A percentile compares a stretch with the other conserved stretches of the same genome.
Evolutionary conservation across 768 basidiomycete species (phyloP).

Genomic region (Mycena kentingensis): DNA sequence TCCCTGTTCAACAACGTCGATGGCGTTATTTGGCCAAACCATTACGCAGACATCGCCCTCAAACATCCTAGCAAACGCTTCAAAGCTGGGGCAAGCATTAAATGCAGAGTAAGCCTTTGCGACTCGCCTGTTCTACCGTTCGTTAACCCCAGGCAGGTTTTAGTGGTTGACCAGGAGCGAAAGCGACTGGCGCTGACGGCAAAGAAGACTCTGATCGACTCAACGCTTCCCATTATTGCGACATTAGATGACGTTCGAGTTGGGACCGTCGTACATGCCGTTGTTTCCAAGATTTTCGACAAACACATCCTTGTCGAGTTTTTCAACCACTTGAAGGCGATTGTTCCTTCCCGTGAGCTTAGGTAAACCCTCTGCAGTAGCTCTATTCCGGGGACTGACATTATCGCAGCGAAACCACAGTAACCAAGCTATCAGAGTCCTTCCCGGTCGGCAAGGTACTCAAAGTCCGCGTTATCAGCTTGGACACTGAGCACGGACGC

Average conservation of each 20-base stretch:
- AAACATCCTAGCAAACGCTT: conserved; percentile 93
- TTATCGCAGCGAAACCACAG: conserved; percentile 60
- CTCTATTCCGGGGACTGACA: conserved; percentile 13
- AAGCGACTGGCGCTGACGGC: conserved; percentile 85
- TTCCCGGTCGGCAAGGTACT: conserved; percentile 84
- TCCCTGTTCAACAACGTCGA: conserved; percentile 86
- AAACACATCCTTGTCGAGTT: conserved; percentile 86
- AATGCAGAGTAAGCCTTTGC: conserved; percentile 68
- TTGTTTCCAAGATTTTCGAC: conserved; percentile 80
- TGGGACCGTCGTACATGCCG: conserved; percentile 77
- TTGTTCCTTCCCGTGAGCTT: conserved; percentile 78
- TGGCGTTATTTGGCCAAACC: conserved; percentile 91
- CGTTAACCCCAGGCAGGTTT: conserved; percentile 51
- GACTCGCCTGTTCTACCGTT: conserved; percentile 6
- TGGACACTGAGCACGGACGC: conserved; percentile 58
- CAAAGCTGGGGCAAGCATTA: conserved; percentile 78
- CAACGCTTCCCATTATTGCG: conserved; percentile 69
- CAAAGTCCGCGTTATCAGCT: conserved; percentile 74
- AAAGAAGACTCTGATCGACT: conserved; percentile 87
- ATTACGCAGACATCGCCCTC: conserved; percentile 92
- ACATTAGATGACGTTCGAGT: conserved; percentile 65
- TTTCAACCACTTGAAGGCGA: conserved; percentile 84
- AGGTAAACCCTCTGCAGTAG: conserved; percentile 52
- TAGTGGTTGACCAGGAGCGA: conserved; percentile 77
- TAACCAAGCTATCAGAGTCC: conserved; percentile 55